Evolutionary conservation across 2,329 filamentous ascomycete genomes (phyloP), one percentile per base, ranked within the genome.

Genomic region (Penicillium sp.): DNA sequence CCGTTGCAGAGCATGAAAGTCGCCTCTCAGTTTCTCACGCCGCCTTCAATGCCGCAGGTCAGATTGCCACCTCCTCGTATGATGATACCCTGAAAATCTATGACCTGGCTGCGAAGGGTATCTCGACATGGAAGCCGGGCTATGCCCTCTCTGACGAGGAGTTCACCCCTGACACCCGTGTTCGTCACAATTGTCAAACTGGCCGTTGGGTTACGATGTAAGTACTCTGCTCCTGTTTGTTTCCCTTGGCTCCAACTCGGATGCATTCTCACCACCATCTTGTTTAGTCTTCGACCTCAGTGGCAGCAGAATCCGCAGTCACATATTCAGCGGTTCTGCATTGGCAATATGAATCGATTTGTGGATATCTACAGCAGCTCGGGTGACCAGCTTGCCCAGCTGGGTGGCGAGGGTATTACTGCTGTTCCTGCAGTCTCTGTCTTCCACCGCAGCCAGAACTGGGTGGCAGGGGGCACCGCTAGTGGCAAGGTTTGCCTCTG

Each of bases 341-440:
- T 98, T 41, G 93, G 87, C 1, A 98, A 97, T 54, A 97, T 97
- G 93, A 95, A 94, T 60, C 81, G 93, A 1, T 97, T 96, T 55
- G 87, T 97, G 1, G 93, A 98, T 59, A 78, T 98, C 0, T 98
- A 86, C 62, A 85, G 84, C 1, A 77, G 81, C 0, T 79, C 85
- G 33, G 93, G 93, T 0, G 83, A 88, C 56, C 91, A 97, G 63
- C 69, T 97, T 3, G 91, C 87, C 0, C 91, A 97, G 64, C 70
- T 98, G 3, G 88, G 84, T 1, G 88, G 89, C 0, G 88, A 94
- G 1, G 87, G 85, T 9, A 94, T 98, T 53, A 95, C 89, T 1
- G 93, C 93, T 5, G 93, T 98, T 3, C 93, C 93, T 2, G 87
- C 93, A 0, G 93, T 94, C 0, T 86, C 89, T 0, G 86, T 90